Evolutionary conservation across 352 stramenopile species (phyloP), one percentile per base, ranked within the genome.

Genomic region (Phytophthora sp.): DNA sequence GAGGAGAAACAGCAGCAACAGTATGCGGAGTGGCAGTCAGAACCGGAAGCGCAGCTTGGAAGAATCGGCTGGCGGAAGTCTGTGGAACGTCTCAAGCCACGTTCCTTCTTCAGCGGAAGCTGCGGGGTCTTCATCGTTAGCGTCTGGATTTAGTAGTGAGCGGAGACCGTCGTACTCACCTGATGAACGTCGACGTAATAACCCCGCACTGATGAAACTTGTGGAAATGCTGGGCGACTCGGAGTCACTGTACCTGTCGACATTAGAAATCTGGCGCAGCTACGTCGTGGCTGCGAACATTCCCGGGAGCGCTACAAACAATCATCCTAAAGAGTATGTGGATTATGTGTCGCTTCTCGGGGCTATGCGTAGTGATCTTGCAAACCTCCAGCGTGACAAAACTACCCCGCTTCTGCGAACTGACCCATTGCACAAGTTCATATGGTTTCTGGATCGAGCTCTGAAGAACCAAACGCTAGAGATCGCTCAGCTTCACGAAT

Each of bases 351-450:
- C 85, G n/a, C 82, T 94, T 59, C 73, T 96, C 21, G 87, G 87
- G 5, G 80, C 87, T 4, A 74, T 96, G 64, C 87, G 87, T 8
- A 81, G 71, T 30, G 87, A 96, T 49, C 69, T 96, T 30, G 80
- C 84, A 1, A 96, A 94, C 30, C 54, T 93, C 7, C 85, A 94
- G 62, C 84, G 87, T 41, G 87, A 96, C 62, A 86, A 85, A 45
- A 91, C 85, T 20, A 93, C 85, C 1, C 27, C 70, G 30, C 61
- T 92, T 38, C 57, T 93, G 41, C 84, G 85, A 30, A 84, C 77
- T 0, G 87, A 96, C 30, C 87, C 87, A 5, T 50, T 96, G 10
- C 87, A 96, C 68, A 96, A 96, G 54, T 96, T 96, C 41, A 92
- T 94, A 27, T 96, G 87, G 87, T 93, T 94, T 66, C 61, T 94